These are phyloP conservation scores for Myochromella boudieri DNA, from an alignment of 768 basidiomycete species.

Conservation along the genomic window DNA sequence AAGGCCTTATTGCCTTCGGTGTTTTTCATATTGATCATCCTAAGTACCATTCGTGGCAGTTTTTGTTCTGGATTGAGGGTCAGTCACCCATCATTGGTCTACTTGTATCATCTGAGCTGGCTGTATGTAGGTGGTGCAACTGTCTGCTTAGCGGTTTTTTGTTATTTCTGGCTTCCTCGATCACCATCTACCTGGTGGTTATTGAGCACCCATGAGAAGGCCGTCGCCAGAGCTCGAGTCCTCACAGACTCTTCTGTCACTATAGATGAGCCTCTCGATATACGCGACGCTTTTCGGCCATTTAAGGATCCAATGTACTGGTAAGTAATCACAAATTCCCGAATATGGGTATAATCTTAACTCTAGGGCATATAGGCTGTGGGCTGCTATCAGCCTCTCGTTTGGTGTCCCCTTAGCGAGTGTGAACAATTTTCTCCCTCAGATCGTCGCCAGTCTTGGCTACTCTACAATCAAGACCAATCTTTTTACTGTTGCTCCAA, in stretches of 20 bases:
- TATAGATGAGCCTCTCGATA: conserved; percentile 38
- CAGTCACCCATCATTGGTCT: conserved; percentile 2
- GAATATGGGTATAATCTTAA: neutral
- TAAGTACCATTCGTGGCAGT: conserved; percentile 49
- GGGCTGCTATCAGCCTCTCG: conserved; percentile 45
- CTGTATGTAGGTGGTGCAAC: conserved; percentile 35
- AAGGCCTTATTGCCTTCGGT: conserved; percentile 49
- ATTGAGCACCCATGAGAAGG: conserved; percentile 37
- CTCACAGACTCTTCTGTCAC: conserved; percentile 45
- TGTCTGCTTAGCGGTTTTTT: conserved; percentile 41
- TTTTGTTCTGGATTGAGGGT: conserved; percentile 55
- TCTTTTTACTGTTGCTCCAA: conserved; percentile 52
- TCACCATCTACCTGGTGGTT: conserved; percentile 41
- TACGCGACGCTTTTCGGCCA: conserved; percentile 43
- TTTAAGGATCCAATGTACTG: conserved; percentile 47
- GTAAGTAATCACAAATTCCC: conserved; percentile 15
- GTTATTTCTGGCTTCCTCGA: conserved; percentile 45
- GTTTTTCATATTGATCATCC: conserved; percentile 46
- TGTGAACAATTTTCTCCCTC: conserved; percentile 55
- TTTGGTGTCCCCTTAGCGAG: conserved; percentile 49
- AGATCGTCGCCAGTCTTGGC: conserved; percentile 44
- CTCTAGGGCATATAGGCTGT: conserved; percentile 27
- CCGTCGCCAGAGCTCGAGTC: conserved; percentile 40
- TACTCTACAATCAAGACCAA: conserved; percentile 53
- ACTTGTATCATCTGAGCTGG: neutral